Evolutionary conservation across 73 alveolate species (phyloP), one percentile per base, ranked within the genome.

Genomic region (Halteria grandinella): DNA sequence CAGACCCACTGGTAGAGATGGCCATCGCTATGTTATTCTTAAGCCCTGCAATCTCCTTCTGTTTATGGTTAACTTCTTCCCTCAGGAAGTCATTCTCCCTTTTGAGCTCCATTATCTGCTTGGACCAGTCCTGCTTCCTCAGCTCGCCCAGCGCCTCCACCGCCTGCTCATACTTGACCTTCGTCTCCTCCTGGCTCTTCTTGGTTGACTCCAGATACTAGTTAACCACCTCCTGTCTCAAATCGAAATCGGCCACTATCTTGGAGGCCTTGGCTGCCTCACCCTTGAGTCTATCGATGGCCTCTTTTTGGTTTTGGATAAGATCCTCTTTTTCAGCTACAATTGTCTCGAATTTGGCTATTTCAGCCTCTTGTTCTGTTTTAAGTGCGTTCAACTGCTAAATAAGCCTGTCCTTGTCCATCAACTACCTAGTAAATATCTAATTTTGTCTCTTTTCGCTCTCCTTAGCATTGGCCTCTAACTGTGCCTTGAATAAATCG

Each of bases 101-200:
- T 33, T 70, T 70, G 12, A 6, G 48, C 4, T 48, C 71, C 6
- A 70, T 24, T 1, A 48, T 14, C 57, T 70, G 34, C 47, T 70
- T 70, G 14, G 83, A 45, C 72, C 69, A 70, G 34, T 70, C 83
- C 34, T 45, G 39, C 37, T 39, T 70, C 21, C 24, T 25, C 7
- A 70, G 37, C 24, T 70, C 72, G 5, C 32, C 47, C 15, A 70
- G 51, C 34, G 27, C n/a, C 11, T 10, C 41, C 2, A 4, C 39
- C 5, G 37, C 20, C 3, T 70, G 59, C 5, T 3, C 36, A 15
- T 49, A 28, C 20, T 47, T 8, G n/a, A 41, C n/a, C 21, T 32
- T 70, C 10, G 50, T 27, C 39, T 70, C 20, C 7, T 49, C 72
- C 17, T 50, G 32, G 31, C 51, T 23, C 24, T 24, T 53, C 36